Evolutionary conservation across 371 early-diverging fungal species (phyloP).

Genomic region (Lichtheimia ramosa): DNA sequence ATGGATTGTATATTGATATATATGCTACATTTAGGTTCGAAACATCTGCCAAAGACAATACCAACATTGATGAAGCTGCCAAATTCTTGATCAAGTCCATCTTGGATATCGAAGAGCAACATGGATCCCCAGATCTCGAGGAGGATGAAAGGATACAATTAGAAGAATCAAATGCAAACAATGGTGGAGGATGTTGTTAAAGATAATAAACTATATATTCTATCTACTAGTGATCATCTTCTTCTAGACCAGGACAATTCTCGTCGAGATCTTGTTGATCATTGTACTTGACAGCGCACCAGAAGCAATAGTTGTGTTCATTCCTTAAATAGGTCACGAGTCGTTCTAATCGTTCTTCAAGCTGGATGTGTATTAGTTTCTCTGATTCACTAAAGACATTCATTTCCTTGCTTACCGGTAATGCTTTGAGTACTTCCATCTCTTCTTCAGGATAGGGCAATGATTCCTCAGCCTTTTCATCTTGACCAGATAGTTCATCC

Average conservation of each 20-base stretch:
- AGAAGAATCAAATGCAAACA: constrained; percentile 7
- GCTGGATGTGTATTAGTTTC: constrained; percentile 1
- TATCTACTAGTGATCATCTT: constrained; percentile 64
- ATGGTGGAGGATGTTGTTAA: constrained; percentile 16
- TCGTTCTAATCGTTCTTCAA: constrained; percentile 36
- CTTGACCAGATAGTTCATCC: constrained; percentile 12
- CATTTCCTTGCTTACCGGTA: constrained; percentile 13
- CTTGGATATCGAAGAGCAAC: constrained; percentile 40
- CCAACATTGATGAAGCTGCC: constrained; percentile 65
- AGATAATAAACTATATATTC: not conserved
- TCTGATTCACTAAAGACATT: not conserved
- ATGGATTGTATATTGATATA: not conserved
- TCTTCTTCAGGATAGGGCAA: constrained; percentile 25
- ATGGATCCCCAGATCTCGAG: constrained; percentile 22
- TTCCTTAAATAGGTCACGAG: constrained; percentile 51
- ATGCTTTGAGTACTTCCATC: constrained; percentile 22
- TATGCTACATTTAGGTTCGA: constrained; percentile 49
- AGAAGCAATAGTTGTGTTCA: constrained; percentile 63
- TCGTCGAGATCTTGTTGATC: constrained; percentile 47
- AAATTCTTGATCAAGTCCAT: constrained; percentile 48
- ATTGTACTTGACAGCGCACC: constrained; percentile 61
- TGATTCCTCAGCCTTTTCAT: constrained; percentile 21
- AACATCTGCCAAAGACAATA: constrained; percentile 69
- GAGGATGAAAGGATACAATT: constrained; percentile 19
- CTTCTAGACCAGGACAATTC: constrained; percentile 60